Conservation (phyloP, 2,329 filamentous ascomycete genomes). For the Cladorrhinum sp. region DNA sequence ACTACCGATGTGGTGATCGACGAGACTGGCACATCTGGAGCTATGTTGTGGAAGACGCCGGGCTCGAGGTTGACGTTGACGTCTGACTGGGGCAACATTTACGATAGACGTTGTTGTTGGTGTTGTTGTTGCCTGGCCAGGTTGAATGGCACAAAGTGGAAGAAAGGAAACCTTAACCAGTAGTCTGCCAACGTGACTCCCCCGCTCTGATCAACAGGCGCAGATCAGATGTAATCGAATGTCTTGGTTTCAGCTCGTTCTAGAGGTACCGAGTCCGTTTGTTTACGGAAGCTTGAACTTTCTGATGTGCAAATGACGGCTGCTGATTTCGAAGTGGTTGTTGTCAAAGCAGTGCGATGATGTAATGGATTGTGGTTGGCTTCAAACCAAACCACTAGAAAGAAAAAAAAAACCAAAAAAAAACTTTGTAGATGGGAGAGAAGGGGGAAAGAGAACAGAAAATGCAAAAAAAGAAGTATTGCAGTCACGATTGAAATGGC, state of each 20-base stretch:
- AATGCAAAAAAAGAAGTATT: not conserved
- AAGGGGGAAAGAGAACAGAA: constrained; percentile 4
- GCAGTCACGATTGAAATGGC: constrained; percentile 1
- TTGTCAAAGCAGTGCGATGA: not conserved
- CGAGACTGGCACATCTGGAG: constrained; percentile 5
- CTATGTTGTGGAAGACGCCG: not conserved
- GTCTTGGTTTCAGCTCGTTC: not conserved
- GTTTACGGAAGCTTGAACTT: not conserved
- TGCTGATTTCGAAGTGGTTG: not conserved
- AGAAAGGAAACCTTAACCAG: not conserved
- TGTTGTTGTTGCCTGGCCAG: not conserved
- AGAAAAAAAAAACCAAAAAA: not conserved
- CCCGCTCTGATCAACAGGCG: not conserved
- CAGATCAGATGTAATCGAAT: not conserved
- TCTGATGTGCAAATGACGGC: not conserved
- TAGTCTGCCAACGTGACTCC: too few species aligned
- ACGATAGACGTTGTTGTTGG: not conserved
- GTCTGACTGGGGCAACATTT: not conserved
- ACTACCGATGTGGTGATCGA: constrained; percentile 18
- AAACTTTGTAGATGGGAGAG: not conserved
- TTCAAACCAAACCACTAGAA: not conserved
- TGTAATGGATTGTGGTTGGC: constrained; percentile 1
- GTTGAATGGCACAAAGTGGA: not conserved
- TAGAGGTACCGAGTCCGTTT: too few species aligned
- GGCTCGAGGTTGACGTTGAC: not conserved